Evolutionary conservation across 352 stramenopile species (phyloP).

Genomic region (Globisporangium canariense): DNA sequence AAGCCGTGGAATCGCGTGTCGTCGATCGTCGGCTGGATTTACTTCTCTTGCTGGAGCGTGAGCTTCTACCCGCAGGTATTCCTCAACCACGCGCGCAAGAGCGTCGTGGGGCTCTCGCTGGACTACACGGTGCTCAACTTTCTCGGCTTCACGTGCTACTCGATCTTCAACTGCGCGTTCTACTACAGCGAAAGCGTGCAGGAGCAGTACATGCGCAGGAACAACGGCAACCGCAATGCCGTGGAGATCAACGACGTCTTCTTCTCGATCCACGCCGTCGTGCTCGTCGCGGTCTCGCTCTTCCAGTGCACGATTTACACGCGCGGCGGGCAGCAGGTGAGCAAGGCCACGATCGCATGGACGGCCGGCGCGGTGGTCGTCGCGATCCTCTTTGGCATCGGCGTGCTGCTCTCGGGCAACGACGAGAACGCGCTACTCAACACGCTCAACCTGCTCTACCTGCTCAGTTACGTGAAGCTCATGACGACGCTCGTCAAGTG

Average conservation of each 20-base stretch:
- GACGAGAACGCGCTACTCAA: conserved; percentile 44
- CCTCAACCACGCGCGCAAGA: conserved; percentile 88
- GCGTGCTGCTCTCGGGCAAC: conserved; percentile 41
- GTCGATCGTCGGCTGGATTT: conserved; percentile 88
- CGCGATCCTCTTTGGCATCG: conserved; percentile 46
- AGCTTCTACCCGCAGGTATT: conserved; percentile 93
- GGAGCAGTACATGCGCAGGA: conserved; percentile 74
- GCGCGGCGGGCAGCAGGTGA: conserved; percentile 56
- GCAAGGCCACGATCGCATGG: conserved; percentile 60
- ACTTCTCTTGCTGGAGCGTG: conserved; percentile 91
- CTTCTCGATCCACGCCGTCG: conserved; percentile 93
- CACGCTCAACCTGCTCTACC: conserved; percentile 91
- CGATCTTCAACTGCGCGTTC: conserved; percentile 92
- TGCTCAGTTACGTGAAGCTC: conserved; percentile 95
- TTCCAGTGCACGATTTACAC: conserved; percentile 91
- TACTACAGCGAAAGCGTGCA: conserved; percentile 88
- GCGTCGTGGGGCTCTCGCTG: conserved; percentile 88
- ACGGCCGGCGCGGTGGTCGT: conserved; percentile 42
- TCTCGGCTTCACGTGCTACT: conserved; percentile 93
- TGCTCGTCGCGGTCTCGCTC: conserved; percentile 87
- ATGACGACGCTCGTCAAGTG: conserved; percentile 95
- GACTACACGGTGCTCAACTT: conserved; percentile 95
- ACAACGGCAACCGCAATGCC: conserved; percentile 77
- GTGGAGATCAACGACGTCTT: conserved; percentile 92
- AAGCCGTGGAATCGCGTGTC: conserved; percentile 85